These are phyloP conservation scores for Spergularia bocconei DNA, from an alignment of 148 eudicot species.

Conservation along the genomic window DNA sequence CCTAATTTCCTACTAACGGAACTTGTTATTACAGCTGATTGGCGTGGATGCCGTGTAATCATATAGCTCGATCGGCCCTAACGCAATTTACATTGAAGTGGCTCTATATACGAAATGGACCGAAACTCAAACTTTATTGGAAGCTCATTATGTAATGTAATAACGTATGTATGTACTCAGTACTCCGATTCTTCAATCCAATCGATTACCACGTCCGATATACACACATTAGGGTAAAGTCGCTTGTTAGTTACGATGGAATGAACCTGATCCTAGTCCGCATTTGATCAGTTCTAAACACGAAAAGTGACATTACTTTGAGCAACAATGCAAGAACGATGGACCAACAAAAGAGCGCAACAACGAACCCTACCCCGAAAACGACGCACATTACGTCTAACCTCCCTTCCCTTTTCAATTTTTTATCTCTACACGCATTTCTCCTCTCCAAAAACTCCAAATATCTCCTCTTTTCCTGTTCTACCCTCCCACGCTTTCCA, in stretches of 20 bases:
- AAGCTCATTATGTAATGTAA: too few species aligned
- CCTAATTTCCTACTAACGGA: too few species aligned
- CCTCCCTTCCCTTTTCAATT: conserved; percentile 49
- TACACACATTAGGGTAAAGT: too few species aligned
- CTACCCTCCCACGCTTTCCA: conserved; percentile 21
- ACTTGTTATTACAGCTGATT: too few species aligned
- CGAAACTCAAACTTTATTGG: too few species aligned
- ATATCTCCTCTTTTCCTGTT: conserved; percentile 41
- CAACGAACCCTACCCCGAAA: conserved; percentile 32
- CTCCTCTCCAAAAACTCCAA: conserved; percentile 44
- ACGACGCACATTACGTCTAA: conserved; percentile 51
- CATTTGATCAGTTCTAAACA: conserved; percentile 11
- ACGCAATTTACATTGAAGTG: too few species aligned
- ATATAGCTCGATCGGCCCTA: too few species aligned
- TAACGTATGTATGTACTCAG: too few species aligned
- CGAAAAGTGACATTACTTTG: conserved; percentile 2
- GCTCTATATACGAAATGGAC: too few species aligned
- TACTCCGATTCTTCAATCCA: too few species aligned
- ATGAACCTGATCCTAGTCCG: conserved; percentile 10
- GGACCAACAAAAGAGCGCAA: conserved; percentile 26
- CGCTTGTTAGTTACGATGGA: neutral
- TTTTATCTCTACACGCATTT: conserved; percentile 47
- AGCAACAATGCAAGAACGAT: conserved; percentile 15
- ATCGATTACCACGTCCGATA: too few species aligned
- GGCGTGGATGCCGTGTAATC: too few species aligned